Percentiles rank a stretch among this genome's conserved stretches.
These are phyloP conservation scores for Takashimella tepidaria DNA, from an alignment of 1,284 basidiomycete species.

Conservation along the genomic window DNA sequence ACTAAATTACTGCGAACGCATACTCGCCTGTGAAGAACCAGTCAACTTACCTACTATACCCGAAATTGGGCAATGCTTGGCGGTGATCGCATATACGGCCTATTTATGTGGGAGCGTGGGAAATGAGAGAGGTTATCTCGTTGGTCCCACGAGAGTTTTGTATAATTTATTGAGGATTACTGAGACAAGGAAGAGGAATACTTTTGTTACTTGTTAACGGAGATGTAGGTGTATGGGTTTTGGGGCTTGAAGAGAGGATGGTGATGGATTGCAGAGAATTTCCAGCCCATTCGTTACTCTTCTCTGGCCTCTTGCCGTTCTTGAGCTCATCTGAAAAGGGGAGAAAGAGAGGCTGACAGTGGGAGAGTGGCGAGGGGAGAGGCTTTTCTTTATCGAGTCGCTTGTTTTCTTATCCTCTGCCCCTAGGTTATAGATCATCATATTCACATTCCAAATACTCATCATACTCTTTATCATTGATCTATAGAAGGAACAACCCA, in stretches of 20 bases:
- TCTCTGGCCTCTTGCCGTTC: too few species aligned
- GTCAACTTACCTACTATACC: constrained; percentile 5
- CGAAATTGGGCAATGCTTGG: constrained; percentile 3
- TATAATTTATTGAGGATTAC: constrained; percentile 6
- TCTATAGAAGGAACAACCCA: too few species aligned
- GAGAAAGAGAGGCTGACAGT: too few species aligned
- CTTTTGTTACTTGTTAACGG: constrained; percentile 5
- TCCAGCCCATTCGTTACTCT: too few species aligned
- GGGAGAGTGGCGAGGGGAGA: too few species aligned
- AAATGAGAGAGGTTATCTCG: constrained; percentile 1
- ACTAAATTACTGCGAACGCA: constrained; percentile 6
- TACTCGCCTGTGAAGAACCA: constrained; percentile 5
- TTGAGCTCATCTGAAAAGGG: too few species aligned
- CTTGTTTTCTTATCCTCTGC: too few species aligned
- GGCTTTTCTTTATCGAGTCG: too few species aligned
- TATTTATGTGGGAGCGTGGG: constrained; percentile 6
- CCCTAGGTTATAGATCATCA: too few species aligned
- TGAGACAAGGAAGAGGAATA: constrained; percentile 3
- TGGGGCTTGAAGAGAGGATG: not conserved
- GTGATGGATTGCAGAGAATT: too few species aligned
- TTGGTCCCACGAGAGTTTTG: constrained; percentile 6
- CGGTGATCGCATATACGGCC: constrained; percentile 7
- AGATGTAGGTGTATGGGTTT: constrained; percentile 2
- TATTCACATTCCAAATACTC: too few species aligned
- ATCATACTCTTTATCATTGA: too few species aligned